phyloP scores from a whole-genome alignment of 2,329 filamentous ascomycete species.

The Dothideomycetes sp. region DNA sequence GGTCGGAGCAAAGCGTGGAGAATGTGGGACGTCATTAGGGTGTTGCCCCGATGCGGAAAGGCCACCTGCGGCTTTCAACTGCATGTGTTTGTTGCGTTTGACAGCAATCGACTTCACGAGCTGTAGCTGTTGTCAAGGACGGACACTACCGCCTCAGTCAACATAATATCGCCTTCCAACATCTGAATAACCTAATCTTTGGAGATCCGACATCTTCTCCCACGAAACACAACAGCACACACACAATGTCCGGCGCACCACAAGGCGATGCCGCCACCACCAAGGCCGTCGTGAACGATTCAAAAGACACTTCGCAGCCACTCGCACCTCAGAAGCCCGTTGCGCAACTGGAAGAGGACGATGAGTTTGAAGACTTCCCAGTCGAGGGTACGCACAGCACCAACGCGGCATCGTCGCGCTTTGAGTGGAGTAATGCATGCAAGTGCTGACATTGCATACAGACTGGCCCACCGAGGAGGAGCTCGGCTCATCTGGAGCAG shows the following conservation, averaged over 20 bases:
- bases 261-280: conserved; percentile 26
- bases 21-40: neutral
- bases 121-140: too few species aligned
- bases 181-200: conserved; percentile 5
- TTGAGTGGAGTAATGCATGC: too few species aligned
- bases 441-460: conserved; percentile 27
- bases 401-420: too few species aligned
- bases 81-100: neutral
- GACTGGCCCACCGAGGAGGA: conserved; percentile 91
- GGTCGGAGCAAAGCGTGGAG: neutral
- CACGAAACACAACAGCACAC: too few species aligned
- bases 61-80: too few species aligned
- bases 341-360: conserved; percentile 80
- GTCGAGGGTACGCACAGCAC: conserved; percentile 59
- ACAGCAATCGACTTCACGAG: neutral
- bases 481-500: conserved; percentile 51
- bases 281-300: conserved; percentile 29
- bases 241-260: conserved; percentile 36
- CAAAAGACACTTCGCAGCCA: conserved; percentile 31
- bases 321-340: conserved; percentile 51
- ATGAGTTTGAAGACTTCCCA: conserved; percentile 98
- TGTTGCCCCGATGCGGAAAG: too few species aligned
- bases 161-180: too few species aligned
- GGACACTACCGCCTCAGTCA: too few species aligned
- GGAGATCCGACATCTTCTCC: conserved; percentile 5